A percentile compares a stretch with the other conserved stretches of the same genome.
Conservation (phyloP, 352 stramenopile species). For the Hyaloperonospora arabidopsidis region DNA sequence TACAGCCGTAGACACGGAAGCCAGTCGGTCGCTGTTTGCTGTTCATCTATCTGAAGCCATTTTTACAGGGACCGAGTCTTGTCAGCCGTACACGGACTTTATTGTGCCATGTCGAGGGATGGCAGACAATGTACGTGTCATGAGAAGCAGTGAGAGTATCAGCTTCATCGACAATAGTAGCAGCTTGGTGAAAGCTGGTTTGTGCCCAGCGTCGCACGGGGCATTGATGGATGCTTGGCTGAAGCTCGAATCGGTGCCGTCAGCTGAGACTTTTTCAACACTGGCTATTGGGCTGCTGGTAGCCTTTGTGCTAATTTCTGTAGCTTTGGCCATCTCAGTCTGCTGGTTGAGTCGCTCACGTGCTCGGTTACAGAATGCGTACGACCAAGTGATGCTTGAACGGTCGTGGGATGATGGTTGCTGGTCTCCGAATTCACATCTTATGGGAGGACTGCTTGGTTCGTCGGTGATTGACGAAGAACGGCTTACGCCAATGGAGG, state of each 20-base stretch:
- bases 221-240: constrained; percentile 57
- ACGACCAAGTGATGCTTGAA: constrained; percentile 27
- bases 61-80: constrained; percentile 46
- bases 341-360: constrained; percentile 49
- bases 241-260: constrained; percentile 27
- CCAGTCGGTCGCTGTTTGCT: constrained; percentile 39
- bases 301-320: constrained; percentile 31
- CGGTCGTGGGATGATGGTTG: constrained; percentile 25
- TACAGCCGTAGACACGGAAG: constrained; percentile 15
- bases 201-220: constrained; percentile 32
- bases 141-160: constrained; percentile 13
- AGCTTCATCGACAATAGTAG: constrained; percentile 15
- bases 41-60: constrained; percentile 40
- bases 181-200: constrained; percentile 30
- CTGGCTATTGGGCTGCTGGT: constrained; percentile 41
- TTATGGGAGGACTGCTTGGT: constrained; percentile 24
- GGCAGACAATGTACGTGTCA: constrained; percentile 18
- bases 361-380: constrained; percentile 31
- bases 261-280: constrained; percentile 41
- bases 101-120: constrained; percentile 60
- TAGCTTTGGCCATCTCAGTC: constrained; percentile 29
- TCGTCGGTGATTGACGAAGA: constrained; percentile 23
- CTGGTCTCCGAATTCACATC: constrained; percentile 30
- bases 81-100: constrained; percentile 41
- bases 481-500: constrained; percentile 41